phyloP scores from a whole-genome alignment of 139 green algal species.

The Tetradesmus lagerheimii region DNA sequence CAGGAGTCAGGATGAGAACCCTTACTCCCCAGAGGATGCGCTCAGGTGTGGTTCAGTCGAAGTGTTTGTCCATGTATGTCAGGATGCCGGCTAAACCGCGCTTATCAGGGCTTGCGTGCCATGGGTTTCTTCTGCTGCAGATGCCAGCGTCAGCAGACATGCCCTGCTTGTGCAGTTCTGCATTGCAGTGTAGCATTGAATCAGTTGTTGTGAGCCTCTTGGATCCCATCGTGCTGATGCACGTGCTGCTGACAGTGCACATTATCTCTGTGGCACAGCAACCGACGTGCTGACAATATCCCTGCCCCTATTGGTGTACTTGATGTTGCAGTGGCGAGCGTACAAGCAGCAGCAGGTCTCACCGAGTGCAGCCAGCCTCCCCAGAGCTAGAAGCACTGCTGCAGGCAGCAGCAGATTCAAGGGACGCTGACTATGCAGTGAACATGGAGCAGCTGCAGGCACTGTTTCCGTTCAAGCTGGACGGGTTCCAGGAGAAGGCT shows the following conservation, averaged over 20 bases:
- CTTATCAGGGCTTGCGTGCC: no score
- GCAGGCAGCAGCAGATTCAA: constrained; percentile 46
- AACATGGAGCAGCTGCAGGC: constrained; percentile 34
- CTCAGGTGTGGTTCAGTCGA: no score
- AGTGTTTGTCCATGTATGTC: no score
- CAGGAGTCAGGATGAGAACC: constrained; percentile 47
- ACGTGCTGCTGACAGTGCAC: neutral
- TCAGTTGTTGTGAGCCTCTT: no score
- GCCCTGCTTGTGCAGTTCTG: neutral
- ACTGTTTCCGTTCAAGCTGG: constrained; percentile 80
- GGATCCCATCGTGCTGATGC: neutral
- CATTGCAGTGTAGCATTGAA: no score
- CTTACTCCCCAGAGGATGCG: constrained; percentile 50
- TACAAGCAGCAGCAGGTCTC: neutral
- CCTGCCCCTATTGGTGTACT: neutral
- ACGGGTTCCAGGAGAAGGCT: constrained; percentile 78
- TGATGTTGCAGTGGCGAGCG: neutral
- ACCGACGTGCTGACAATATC: no score
- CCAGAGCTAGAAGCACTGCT: constrained; percentile 74
- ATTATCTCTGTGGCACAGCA: no score
- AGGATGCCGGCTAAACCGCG: no score
- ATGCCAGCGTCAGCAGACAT: no score
- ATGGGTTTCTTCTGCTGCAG: no score
- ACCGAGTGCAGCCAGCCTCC: constrained; percentile 14
- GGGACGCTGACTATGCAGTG: neutral